Evolutionary conservation across 345 rosid genomes (phyloP), one percentile per base, ranked within the genome.

Genomic region (Populus tremula): DNA sequence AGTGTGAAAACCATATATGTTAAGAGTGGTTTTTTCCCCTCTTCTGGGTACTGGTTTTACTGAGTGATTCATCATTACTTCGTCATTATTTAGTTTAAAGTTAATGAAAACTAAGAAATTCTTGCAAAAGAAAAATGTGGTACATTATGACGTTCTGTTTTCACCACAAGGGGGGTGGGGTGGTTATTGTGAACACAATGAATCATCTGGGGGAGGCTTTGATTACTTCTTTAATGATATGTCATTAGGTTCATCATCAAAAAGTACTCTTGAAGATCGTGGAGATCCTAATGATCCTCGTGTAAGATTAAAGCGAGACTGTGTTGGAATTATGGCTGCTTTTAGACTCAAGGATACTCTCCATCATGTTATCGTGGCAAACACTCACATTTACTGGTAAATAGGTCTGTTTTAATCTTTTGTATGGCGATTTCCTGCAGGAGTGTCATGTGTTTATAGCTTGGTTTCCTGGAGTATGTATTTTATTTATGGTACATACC

Each of bases 311-410:
- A 91, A 88, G 79, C 96, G 97, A 0, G 94, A 96, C 75, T 93
- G 97, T 83, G 95, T 96, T 69, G 99, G 97, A 78, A 87, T 92
- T 70, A 88, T 92, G 93, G 92, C 95, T 84, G 99, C 97, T 76
- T 92, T 93, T 76, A 88, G 81, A 85, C 87, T 96, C 83, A 90
- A 82, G 65, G 84, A 89, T 79, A 83, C 85, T 27, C 88, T 86
- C 80, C 83, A 77, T 72, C 91, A 86, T 79, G 83, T 91, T 79
- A 84, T 93, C 45, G 89, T 92, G 78, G 99, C 97, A 84, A 96
- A 90, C 87, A 93, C 99, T 2, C 95, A 92, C 84, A 82, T 89
- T 81, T 90, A 93, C 85, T 96, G 99, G 99, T 92, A 88, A 81
- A 73, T 41, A 38, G 75, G 74, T 23, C 36, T 14, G 41, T 76